Evolutionary conservation across 176 grass and related monocot species (phyloP), one percentile per base, ranked within the genome.

Genomic region (Zea luxurians): DNA sequence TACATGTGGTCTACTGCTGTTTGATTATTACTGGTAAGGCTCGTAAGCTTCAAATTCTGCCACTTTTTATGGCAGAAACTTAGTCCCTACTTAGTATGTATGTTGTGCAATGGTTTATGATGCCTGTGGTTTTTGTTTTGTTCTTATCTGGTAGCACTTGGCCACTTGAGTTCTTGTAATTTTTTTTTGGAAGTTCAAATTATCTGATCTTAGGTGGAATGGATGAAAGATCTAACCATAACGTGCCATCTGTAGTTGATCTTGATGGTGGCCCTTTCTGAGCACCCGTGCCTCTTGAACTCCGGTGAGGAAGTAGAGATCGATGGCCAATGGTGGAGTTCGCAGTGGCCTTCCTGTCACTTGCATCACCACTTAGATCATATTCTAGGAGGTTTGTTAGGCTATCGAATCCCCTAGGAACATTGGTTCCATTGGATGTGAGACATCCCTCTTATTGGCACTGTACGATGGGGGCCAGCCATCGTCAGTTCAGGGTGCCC

Each of bases 1-100:
- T 37, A 72, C 2, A 47, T 72, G 67, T 65, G 38, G 41, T 11
- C 3, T 46, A 10, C 67, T 81, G 54, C 57, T 70, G 4, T 47
- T 71, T 77, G 38, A 64, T 47, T 76, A 46, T 81, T 70, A 27
- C 27, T 70, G 78, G 85, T 82, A 82, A 37, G 50, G 13, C 6
- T 60, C 44, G 37, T 6, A 86, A 55, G 16, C 70, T 68, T 80
- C 70, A 61, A 80, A 2, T 66, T 66, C 3, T 10, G 20, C 2
- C 12, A 38, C 37, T 42, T 65, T 66, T 78, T 66, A 18, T 52
- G 53, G 38, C 6, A 78, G 10, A 55, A 67, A 8, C 35, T 53
- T 66, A 64, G 34, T 37, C 15, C 49, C 17, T 16, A 18, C 34
- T 36, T n/a, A 41, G 36, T 12, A 57, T 12, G 41, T 57, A 74